Percentiles rank a stretch among this genome's conserved stretches.
Evolutionary conservation across 768 basidiomycete species (phyloP).

Genomic region (Mycena belliarum): DNA sequence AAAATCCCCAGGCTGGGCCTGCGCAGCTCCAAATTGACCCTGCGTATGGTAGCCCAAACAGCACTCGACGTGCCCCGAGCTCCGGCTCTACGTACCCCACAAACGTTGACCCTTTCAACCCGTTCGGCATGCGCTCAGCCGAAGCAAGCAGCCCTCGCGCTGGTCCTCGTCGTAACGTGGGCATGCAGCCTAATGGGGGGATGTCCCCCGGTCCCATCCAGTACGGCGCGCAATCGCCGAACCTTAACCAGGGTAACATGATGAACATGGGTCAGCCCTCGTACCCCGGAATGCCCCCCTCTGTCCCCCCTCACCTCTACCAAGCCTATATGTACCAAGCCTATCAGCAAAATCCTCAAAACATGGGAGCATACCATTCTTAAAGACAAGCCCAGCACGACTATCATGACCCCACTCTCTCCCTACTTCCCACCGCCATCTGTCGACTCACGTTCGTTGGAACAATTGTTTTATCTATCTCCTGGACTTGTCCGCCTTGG

Average conservation of each 20-base stretch:
- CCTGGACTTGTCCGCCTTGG: constrained; percentile 18
- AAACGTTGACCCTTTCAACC: constrained; percentile 49
- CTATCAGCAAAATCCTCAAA: constrained; percentile 76
- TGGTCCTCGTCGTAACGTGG: constrained; percentile 49
- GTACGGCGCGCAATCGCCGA: constrained; percentile 65
- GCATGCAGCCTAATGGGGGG: constrained; percentile 49
- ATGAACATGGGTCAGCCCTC: constrained; percentile 68
- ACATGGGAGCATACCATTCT: constrained; percentile 77
- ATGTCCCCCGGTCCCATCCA: constrained; percentile 40
- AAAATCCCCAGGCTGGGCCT: constrained; percentile 80
- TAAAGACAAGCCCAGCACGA: constrained; percentile 37
- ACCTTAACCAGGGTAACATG: constrained; percentile 55
- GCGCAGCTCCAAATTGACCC: constrained; percentile 75
- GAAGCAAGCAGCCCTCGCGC: constrained; percentile 52
- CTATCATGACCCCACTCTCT: constrained; percentile 34
- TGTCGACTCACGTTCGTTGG: constrained; percentile 19
- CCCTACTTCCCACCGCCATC: constrained; percentile 22
- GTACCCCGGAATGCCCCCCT: constrained; percentile 61
- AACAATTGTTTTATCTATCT: constrained; percentile 16
- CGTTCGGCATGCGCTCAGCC: constrained; percentile 48
- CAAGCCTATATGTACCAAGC: constrained; percentile 84
- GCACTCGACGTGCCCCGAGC: constrained; percentile 38
- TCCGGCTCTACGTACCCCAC: constrained; percentile 40
- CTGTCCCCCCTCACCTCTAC: constrained; percentile 68
- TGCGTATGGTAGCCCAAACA: constrained; percentile 45